Base-by-base conservation (phyloP, 2,329 filamentous ascomycete species). In the Trichophyton simii region DNA sequence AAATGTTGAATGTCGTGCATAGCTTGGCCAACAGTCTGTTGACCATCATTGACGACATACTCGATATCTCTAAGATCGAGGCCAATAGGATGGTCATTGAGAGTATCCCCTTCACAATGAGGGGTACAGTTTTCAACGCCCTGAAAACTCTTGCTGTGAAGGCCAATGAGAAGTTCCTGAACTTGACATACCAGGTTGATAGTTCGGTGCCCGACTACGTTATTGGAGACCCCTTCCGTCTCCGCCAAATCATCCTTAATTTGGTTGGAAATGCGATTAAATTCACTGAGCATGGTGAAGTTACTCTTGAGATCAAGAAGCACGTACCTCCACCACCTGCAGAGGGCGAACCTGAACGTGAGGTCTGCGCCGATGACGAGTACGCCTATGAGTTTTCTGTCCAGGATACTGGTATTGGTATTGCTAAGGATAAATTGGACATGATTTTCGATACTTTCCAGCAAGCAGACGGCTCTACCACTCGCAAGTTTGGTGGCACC, bases 401-500 rank as follows among this genome's bases (percentile, higher is more conserved):
- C 38, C 88, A 89, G 20, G 94, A 97, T 73, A 97, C 94, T 41
- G 94, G 94, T 67, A 99, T 97, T 69, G 94, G 94, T 69, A 97
- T 97, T 68, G 89, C 92, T 69, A 84, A 88, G 66, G 91, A 97
- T 76, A 97, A 97, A 78, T 83, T 97, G 60, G 91, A 96, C 71
- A 80, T 97, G 66, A 97, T 99, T 71, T 97, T 99, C 75, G 94
- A 97, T 76, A 97, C 92, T 0, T 97, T 97, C 84, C 92, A 96
- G 74, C 94, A 97, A 77, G 94, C 94, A 20, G 94, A 97, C 72
- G 92, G 92, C 42, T 96, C 91, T 38, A 97, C 95, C 73, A 97
- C 92, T 1, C 84, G 91, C 68, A 94, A 95, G 72, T 97, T 97
- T 72, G 92, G 92, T 68, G 92, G 92, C 68, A 97, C 94, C 5